Evolutionary conservation across 352 stramenopile species (phyloP).

Genomic region (Vaucheria bursata): DNA sequence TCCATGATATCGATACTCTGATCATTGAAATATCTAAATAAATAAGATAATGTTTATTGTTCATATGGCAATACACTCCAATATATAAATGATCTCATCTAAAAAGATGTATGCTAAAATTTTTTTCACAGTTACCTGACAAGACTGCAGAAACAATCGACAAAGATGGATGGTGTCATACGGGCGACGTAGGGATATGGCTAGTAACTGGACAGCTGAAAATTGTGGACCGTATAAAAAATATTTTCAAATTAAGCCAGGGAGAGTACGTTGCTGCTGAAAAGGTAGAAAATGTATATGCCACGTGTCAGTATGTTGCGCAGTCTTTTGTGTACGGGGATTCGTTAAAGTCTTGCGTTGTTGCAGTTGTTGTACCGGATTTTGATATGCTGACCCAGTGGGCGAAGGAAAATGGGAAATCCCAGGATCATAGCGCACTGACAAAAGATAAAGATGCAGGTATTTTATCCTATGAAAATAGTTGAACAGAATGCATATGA

Average conservation of each 20-base stretch:
- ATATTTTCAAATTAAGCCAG: slow-evolving; percentile 62
- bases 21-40: no score
- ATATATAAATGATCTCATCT: no score
- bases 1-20: no score
- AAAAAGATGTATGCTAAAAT: no score
- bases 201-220: slow-evolving; percentile 62
- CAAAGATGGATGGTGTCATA: slow-evolving; percentile 74
- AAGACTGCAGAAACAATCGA: slow-evolving; percentile 73
- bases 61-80: no score
- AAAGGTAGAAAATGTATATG: slow-evolving; percentile 87
- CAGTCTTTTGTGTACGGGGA: slow-evolving; percentile 91
- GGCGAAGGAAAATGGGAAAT: background rate
- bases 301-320: slow-evolving; percentile 75
- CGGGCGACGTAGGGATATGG: slow-evolving; percentile 70
- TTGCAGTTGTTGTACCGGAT: background rate
- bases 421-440: background rate
- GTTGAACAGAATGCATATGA: no score
- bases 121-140: no score
- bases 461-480: no score
- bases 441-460: background rate
- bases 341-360: slow-evolving; percentile 63
- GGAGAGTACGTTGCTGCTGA: slow-evolving; percentile 90
- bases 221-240: slow-evolving; percentile 85
- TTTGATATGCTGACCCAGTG: background rate
- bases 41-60: no score